These are phyloP conservation scores for Euphrasia confusa DNA, from an alignment of 257 asterid species.

Conservation along the genomic window DNA sequence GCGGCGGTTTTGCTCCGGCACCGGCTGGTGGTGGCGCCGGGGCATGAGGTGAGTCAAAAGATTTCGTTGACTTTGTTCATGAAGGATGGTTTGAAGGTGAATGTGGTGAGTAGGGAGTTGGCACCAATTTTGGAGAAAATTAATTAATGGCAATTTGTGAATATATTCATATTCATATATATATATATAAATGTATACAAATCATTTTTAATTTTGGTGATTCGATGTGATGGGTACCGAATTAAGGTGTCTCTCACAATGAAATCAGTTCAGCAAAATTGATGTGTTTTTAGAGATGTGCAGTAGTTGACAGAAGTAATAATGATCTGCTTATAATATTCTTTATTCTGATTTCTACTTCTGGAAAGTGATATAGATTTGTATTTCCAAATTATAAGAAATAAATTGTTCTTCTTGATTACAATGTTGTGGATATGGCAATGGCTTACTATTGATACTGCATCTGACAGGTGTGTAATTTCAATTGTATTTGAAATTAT, in stretches of 20 bases:
- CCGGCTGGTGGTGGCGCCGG: conserved; percentile 41
- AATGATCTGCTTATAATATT: not conserved
- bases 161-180: conserved; percentile 23
- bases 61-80: conserved; percentile 53
- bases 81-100: conserved; percentile 49
- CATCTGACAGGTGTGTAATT: too few relatives aligned
- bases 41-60: conserved; percentile 48
- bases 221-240: conserved; percentile 27
- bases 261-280: conserved; percentile 13
- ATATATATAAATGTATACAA: not conserved
- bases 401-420: conserved; percentile 5
- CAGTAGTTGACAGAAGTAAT: too few relatives aligned
- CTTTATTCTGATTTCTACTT: not conserved
- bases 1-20: conserved; percentile 56
- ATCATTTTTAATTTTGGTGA: conserved; percentile 18
- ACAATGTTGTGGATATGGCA: too few relatives aligned
- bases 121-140: conserved; percentile 27
- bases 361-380: conserved; percentile 2
- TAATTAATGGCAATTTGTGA: conserved; percentile 26
- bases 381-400: conserved; percentile 19
- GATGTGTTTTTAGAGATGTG: too few relatives aligned
- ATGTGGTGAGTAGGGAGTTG: conserved; percentile 42
- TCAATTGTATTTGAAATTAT: too few relatives aligned
- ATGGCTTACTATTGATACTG: too few relatives aligned
- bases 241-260: conserved; percentile 26